Evolutionary conservation across 495 filamentous ascomycete species (phyloP), one percentile per base, ranked within the genome.

Genomic region (Penicillium taxi): DNA sequence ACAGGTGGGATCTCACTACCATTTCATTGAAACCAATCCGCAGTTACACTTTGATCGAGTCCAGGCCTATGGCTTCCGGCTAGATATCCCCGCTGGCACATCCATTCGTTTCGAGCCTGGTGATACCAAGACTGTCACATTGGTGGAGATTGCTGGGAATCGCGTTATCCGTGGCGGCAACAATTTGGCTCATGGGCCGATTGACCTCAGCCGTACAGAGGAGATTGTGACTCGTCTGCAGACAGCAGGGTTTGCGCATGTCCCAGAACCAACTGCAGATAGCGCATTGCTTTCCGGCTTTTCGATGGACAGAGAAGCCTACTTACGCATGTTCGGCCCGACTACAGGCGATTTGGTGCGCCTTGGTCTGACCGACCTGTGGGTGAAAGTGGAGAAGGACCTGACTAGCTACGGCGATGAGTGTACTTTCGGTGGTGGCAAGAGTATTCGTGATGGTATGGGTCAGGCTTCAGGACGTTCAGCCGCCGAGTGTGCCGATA

Each of bases 31-130:
- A 67, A 82, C 78, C 14, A 98, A 98, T 55, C 84, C 89, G 14
- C 76, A 82, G 58, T 68, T 98, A 36, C 77, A 85, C 52, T 98
- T 98, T 58, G 91, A 98, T 58, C 84, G 91, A n/a, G 58, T 76
- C 18, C 75, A 77, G 32, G 73, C 89, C 1, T 89, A 89, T 47
- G 91, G 91, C 2, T 95, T 73, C 58, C 75, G 89, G 8, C 71
- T 98, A 14, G 89, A 98, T 52, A 89, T 96, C 26, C 60, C 89
- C 2, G 87, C 93, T 8, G 91, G 91, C 9, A 96, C 89, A 1
- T 91, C 88, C 11, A 80, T 96, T 21, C 77, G 91, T 22, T 98
- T 98, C 45, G 91, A 98, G 64, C 90, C 91, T 0, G 91, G 91
- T 26, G 89, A 96, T 58, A 79, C 76, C 20, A 93, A 86, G 69